phyloP scores from a whole-genome alignment of 78 protist genomes.

The Kipferlia bialata region DNA sequence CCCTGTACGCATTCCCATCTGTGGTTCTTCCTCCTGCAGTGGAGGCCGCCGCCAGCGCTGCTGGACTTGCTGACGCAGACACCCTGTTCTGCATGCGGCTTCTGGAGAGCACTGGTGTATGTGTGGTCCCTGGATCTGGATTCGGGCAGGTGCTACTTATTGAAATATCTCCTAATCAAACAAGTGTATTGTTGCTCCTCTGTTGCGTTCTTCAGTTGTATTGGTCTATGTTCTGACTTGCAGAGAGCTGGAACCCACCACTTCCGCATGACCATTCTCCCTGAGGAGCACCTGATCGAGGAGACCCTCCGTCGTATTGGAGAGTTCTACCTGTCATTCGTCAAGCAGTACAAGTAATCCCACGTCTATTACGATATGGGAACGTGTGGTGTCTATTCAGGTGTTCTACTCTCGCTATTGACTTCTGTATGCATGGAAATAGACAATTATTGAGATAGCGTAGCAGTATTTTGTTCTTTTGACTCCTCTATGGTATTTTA shows the following conservation, averaged over 20 bases:
- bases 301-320: slow-evolving; percentile 40
- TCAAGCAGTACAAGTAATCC: slow-evolving; percentile 8
- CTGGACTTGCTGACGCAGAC: slow-evolving; percentile 71
- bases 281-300: slow-evolving; percentile 77
- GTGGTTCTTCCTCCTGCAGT: slow-evolving; percentile 71
- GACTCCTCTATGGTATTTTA: too few species aligned
- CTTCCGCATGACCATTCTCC: slow-evolving; percentile 93
- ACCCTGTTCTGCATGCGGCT: slow-evolving; percentile 66
- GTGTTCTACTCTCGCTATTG: too few species aligned
- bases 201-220: too few species aligned
- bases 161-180: too few species aligned
- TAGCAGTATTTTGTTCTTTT: too few species aligned
- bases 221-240: too few species aligned
- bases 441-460: too few species aligned
- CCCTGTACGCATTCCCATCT: slow-evolving; percentile 94
- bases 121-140: slow-evolving; percentile 93
- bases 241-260: slow-evolving; percentile 81
- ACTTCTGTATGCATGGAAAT: too few species aligned
- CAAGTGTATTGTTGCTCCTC: too few species aligned
- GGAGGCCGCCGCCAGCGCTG: slow-evolving; percentile 53
- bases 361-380: too few species aligned
- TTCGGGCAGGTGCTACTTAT: slow-evolving; percentile 85
- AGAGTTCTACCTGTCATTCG: slow-evolving; percentile 2
- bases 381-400: too few species aligned
- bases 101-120: slow-evolving; percentile 73